Evolutionary conservation across 805 yeast species (phyloP).

Genomic region (Wickerhamomyces subpelliculosus): DNA sequence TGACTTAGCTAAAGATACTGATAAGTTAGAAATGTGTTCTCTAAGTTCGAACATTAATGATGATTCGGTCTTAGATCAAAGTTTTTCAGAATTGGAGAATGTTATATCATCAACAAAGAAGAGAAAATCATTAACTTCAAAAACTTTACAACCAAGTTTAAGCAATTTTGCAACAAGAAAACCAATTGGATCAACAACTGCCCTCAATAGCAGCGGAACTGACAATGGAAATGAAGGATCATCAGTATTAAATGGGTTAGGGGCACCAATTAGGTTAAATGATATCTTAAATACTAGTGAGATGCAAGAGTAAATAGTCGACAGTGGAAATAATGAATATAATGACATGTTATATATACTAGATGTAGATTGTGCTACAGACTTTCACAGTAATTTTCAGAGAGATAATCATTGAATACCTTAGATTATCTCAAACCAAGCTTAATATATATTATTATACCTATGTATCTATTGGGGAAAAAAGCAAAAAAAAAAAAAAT

Average conservation of each 20-base stretch:
- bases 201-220: background rate
- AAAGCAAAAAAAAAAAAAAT: too few species aligned
- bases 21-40: conserved; percentile 10
- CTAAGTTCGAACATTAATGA: conserved; percentile 3
- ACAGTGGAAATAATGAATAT: too few species aligned
- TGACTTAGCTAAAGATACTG: conserved; percentile 17
- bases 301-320: background rate
- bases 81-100: conserved; percentile 12
- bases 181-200: background rate
- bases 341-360: too few species aligned
- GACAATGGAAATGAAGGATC: background rate
- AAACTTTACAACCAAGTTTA: conserved; percentile 15
- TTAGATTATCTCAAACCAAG: too few species aligned
- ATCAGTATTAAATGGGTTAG: conserved; percentile 1
- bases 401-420: too few species aligned
- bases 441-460: too few species aligned
- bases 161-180: too few species aligned
- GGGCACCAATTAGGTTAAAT: conserved; percentile 7
- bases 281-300: background rate
- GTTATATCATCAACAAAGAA: conserved; percentile 11
- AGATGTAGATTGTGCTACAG: too few species aligned
- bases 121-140: conserved; percentile 20
- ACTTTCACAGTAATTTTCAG: too few species aligned
- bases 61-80: conserved; percentile 10
- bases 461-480: too few species aligned